Evolutionary conservation across 2,329 filamentous ascomycete genomes (phyloP).

Genomic region (Capronia americana): DNA sequence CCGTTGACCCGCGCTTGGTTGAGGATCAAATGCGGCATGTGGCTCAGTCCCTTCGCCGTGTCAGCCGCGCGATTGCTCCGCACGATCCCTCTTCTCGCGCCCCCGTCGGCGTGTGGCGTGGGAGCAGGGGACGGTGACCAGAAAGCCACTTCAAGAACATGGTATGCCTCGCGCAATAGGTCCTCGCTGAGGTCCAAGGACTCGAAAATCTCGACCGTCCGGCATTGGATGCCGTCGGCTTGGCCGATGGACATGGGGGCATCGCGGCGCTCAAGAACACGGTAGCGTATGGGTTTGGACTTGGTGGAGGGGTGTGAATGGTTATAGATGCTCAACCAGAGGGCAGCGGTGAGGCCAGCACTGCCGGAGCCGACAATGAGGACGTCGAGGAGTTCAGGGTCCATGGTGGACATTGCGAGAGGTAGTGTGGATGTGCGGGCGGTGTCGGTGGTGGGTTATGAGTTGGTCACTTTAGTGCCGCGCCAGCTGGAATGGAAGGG

Average conservation of each 20-base stretch:
- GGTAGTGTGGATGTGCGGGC: neutral
- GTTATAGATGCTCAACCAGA: constrained; percentile 66
- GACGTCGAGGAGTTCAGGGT: constrained; percentile 52
- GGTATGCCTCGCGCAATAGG: constrained; percentile 63
- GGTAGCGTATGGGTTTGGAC: constrained; percentile 15
- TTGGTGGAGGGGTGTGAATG: constrained; percentile 25
- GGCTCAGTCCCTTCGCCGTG: constrained; percentile 59
- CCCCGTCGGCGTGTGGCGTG: neutral
- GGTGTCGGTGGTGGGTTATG: neutral
- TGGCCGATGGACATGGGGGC: constrained; percentile 65
- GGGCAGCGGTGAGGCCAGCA: constrained; percentile 66
- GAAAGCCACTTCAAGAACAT: constrained; percentile 64
- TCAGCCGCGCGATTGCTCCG: constrained; percentile 60
- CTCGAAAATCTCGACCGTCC: constrained; percentile 68
- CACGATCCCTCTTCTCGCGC: constrained; percentile 49
- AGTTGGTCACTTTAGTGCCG: neutral
- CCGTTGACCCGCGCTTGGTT: constrained; percentile 64
- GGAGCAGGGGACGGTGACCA: constrained; percentile 49
- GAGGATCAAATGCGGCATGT: constrained; percentile 63
- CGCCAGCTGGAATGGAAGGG: neutral
- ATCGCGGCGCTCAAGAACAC: constrained; percentile 62
- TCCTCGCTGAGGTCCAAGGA: constrained; percentile 63
- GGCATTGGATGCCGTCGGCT: constrained; percentile 68
- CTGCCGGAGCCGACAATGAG: constrained; percentile 68
- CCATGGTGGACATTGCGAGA: neutral